phyloP scores from a whole-genome alignment of 306 rosid genomes.

The Cucumis melo region DNA sequence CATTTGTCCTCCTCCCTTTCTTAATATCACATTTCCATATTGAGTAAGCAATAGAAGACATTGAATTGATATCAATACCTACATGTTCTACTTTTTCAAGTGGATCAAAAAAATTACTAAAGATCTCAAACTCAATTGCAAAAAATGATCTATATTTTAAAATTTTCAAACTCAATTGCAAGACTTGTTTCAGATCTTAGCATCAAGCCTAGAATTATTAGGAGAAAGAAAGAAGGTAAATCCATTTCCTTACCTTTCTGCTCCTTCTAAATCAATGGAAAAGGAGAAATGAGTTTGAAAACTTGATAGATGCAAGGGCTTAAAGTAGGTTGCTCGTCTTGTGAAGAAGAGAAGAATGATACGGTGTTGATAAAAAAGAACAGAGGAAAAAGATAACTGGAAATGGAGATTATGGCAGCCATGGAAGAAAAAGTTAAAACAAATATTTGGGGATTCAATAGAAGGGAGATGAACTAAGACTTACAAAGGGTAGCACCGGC shows the following conservation, averaged over 20 bases:
- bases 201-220: not conserved
- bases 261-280: conserved; percentile 9
- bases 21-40: conserved; percentile 15
- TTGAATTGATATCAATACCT: conserved; percentile 29
- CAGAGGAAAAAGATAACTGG: not conserved
- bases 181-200: not conserved
- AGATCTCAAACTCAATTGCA: conserved; percentile 43
- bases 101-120: conserved; percentile 3
- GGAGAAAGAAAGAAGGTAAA: conserved; percentile 36
- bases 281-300: conserved; percentile 33
- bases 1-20: conserved; percentile 15
- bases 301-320: conserved; percentile 19
- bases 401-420: not conserved
- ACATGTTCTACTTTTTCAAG: conserved; percentile 7
- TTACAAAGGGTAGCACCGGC: too few relatives aligned
- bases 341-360: not conserved
- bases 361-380: not conserved
- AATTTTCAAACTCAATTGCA: not conserved
- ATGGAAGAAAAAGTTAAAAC: not conserved
- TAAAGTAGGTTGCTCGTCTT: conserved; percentile 22
- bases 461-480: too few relatives aligned
- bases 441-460: too few relatives aligned
- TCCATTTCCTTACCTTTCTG: conserved; percentile 3
- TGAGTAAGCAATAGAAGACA: conserved; percentile 11
- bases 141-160: conserved; percentile 20